Conservation (phyloP, 2,329 filamentous ascomycete species). For the Fusarium buharicum region DNA sequence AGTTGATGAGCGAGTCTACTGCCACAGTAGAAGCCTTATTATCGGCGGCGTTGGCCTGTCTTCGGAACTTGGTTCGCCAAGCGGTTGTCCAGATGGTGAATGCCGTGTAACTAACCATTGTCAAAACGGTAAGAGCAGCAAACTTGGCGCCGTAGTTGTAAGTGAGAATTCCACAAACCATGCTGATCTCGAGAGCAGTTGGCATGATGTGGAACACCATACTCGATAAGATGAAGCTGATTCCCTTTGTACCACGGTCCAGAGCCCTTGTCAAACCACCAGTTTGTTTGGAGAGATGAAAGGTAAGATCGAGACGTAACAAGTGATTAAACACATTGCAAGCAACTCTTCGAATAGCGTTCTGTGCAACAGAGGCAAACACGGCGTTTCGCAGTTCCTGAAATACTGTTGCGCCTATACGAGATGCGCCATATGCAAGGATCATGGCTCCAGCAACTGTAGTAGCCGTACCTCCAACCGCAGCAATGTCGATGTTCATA, state of each 20-base stretch:
- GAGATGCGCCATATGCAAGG: conserved; percentile 87
- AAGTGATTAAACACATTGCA: conserved; percentile 93
- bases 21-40: conserved; percentile 95
- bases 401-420: conserved; percentile 88
- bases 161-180: conserved; percentile 96
- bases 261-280: conserved; percentile 94
- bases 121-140: conserved; percentile 86
- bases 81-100: conserved; percentile 97
- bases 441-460: conserved; percentile 94
- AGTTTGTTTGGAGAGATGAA: conserved; percentile 94
- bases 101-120: conserved; percentile 94
- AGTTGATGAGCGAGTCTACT: conserved; percentile 97
- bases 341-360: conserved; percentile 91
- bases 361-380: conserved; percentile 96
- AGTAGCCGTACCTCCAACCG: conserved; percentile 86
- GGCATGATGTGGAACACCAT: conserved; percentile 99
- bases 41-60: conserved; percentile 94
- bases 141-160: conserved; percentile 95
- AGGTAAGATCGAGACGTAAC: conserved; percentile 87
- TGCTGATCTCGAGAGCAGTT: conserved; percentile 89
- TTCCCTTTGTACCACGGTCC: conserved; percentile 96
- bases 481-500: conserved; percentile 95
- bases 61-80: conserved; percentile 96
- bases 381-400: conserved; percentile 96
- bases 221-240: conserved; percentile 94